A percentile compares a stretch with the other conserved stretches of the same genome.
phyloP scores from a whole-genome alignment of 169 alveolate genomes.

The Ophryocystis elektroscirrha region DNA sequence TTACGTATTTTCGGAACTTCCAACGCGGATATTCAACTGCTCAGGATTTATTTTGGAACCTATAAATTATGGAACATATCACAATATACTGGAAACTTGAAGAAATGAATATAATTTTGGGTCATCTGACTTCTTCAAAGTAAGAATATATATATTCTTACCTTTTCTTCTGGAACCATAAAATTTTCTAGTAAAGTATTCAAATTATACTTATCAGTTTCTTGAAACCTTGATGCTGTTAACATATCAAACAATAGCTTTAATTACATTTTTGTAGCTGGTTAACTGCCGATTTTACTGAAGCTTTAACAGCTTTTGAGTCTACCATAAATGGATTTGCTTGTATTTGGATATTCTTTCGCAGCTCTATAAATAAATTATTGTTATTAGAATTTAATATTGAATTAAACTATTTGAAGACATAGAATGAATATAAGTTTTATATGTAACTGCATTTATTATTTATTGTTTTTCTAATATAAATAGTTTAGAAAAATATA shows the following conservation, averaged over 20 bases:
- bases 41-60: not conserved
- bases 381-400: not conserved
- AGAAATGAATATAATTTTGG: slow-evolving; percentile 12
- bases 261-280: not conserved
- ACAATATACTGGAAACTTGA: slow-evolving; percentile 7
- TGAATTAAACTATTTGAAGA: not conserved
- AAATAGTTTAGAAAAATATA: no score
- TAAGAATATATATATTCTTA: no score
- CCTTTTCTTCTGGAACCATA: not conserved
- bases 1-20: not conserved
- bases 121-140: slow-evolving; percentile 16
- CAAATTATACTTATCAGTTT: not conserved
- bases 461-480: no score
- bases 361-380: slow-evolving; percentile 3
- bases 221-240: not conserved
- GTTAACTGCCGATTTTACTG: no score
- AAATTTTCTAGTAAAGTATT: not conserved
- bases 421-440: no score
- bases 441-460: no score
- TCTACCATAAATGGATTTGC: slow-evolving; percentile 20
- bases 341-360: slow-evolving; percentile 14
- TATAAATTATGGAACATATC: not conserved
- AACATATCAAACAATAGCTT: not conserved
- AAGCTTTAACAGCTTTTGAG: no score
- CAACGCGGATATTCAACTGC: not conserved